These are phyloP conservation scores for Rosa rugosa DNA, from an alignment of 306 rosid species.

Conservation along the genomic window DNA sequence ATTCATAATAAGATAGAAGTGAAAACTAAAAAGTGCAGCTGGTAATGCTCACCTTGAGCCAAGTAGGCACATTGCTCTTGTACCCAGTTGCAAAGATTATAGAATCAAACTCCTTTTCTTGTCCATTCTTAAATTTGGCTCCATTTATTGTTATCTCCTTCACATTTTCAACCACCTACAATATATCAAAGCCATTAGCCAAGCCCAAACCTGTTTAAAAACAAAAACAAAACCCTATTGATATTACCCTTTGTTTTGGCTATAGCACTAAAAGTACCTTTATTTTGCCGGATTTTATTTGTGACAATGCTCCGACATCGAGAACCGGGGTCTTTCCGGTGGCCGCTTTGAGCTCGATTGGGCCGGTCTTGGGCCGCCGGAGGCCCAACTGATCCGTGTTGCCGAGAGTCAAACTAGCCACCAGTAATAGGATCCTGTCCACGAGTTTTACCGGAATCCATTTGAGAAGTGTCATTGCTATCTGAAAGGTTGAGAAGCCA, in stretches of 20 bases:
- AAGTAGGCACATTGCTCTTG: conserved; percentile 89
- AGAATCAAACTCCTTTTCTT: conserved; percentile 82
- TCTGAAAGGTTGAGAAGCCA: conserved; percentile 81
- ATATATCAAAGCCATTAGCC: conserved; percentile 6
- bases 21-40: conserved; percentile 38
- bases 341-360: conserved; percentile 75
- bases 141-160: conserved; percentile 88
- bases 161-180: conserved; percentile 72
- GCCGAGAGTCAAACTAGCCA: conserved; percentile 52
- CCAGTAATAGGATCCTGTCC: conserved; percentile 61
- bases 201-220: neutral
- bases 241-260: neutral
- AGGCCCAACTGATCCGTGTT: conserved; percentile 76
- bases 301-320: conserved; percentile 76
- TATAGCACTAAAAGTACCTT: conserved; percentile 47
- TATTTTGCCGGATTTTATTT: conserved; percentile 71
- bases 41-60: conserved; percentile 76
- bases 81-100: conserved; percentile 98
- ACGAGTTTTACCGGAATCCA: conserved; percentile 71
- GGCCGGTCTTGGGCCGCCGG: conserved; percentile 87
- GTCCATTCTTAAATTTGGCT: conserved; percentile 81
- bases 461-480: conserved; percentile 68
- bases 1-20: conserved; percentile 55
- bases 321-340: conserved; percentile 94
- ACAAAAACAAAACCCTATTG: neutral